phyloP scores from a whole-genome alignment of 495 filamentous ascomycete species.

The Tirmania nivea region DNA sequence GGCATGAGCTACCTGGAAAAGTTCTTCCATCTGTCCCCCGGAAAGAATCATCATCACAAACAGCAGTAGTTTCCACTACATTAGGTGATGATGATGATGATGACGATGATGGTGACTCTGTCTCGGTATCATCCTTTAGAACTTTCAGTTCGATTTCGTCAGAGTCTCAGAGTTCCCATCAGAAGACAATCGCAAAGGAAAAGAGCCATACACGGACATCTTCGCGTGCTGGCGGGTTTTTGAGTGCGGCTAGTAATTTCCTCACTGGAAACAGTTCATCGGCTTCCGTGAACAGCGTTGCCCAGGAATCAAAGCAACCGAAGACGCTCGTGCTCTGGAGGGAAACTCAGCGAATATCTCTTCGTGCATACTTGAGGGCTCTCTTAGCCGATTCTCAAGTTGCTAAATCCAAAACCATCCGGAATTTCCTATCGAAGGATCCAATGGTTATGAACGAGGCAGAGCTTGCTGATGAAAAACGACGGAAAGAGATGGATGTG shows the following conservation, averaged over 20 bases:
- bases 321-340: slow-evolving; percentile 43
- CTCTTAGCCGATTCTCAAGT: slow-evolving; percentile 67
- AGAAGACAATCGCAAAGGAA: slow-evolving; percentile 2
- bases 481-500: slow-evolving; percentile 64
- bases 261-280: slow-evolving; percentile 28
- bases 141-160: slow-evolving; percentile 9
- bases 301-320: slow-evolving; percentile 7
- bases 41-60: slow-evolving; percentile 63
- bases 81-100: slow-evolving; percentile 21
- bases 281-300: slow-evolving; percentile 26
- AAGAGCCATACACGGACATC: slow-evolving; percentile 7
- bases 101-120: slow-evolving; percentile 35
- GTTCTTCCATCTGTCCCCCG: slow-evolving; percentile 66
- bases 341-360: slow-evolving; percentile 76
- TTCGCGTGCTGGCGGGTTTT: slow-evolving; percentile 14
- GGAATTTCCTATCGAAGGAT: slow-evolving; percentile 52
- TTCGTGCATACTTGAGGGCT: slow-evolving; percentile 70
- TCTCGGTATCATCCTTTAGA: slow-evolving; percentile 54
- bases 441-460: slow-evolving; percentile 56
- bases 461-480: slow-evolving; percentile 55
- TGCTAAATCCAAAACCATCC: slow-evolving; percentile 56
- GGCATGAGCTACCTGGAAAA: slow-evolving; percentile 77
- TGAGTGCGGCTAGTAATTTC: slow-evolving; percentile 19
- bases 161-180: no score
- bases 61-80: slow-evolving; percentile 23